These are phyloP conservation scores for Vachellia collinsii DNA, from an alignment of 306 rosid species.

Conservation along the genomic window DNA sequence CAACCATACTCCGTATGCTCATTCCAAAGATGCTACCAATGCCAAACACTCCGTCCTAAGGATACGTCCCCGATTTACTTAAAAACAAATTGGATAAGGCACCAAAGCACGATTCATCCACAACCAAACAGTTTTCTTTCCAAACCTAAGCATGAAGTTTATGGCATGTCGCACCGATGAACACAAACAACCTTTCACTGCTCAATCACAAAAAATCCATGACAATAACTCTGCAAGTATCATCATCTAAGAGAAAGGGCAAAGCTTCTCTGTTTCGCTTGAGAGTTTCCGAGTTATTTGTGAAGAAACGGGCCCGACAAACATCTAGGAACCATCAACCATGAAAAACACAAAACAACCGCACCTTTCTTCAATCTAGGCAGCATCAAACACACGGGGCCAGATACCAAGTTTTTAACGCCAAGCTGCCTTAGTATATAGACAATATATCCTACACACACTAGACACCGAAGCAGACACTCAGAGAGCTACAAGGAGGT, in stretches of 20 bases:
- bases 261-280: conserved; percentile 1
- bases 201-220: background rate
- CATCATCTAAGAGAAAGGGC: background rate
- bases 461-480: background rate
- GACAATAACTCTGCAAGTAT: background rate
- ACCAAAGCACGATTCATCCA: conserved; percentile 57
- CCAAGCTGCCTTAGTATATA: background rate
- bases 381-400: background rate
- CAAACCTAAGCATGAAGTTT: background rate
- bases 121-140: conserved; percentile 35
- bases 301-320: background rate
- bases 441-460: background rate
- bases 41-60: background rate
- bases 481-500: background rate
- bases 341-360: background rate
- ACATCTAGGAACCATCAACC: background rate
- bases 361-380: background rate
- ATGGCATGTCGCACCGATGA: background rate
- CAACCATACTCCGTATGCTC: conserved; percentile 48
- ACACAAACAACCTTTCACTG: background rate
- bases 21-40: background rate
- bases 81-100: background rate
- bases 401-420: too few relatives aligned
- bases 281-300: background rate
- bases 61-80: conserved; percentile 27